phyloP scores from a whole-genome alignment of 1,139 yeast genomes.

The Meyerozyma guilliermondii region DNA sequence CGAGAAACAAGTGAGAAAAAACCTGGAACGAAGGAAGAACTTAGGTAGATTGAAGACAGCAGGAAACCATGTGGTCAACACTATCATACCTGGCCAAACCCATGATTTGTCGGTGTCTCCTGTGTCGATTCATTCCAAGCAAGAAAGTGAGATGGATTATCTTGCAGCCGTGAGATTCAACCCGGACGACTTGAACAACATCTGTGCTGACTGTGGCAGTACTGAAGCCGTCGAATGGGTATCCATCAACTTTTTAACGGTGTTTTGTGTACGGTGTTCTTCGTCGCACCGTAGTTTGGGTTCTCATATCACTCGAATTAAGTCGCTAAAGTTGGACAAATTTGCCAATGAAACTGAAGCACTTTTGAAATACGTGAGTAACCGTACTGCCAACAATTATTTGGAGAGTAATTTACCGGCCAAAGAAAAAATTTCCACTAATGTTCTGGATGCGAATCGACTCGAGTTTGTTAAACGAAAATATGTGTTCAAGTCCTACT shows the following conservation, averaged over 20 bases:
- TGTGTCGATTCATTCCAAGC: constrained; percentile 20
- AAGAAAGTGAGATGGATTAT: constrained; percentile 20
- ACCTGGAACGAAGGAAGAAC: constrained; percentile 8
- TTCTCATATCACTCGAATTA: constrained; percentile 45
- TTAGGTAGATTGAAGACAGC: constrained; percentile 6
- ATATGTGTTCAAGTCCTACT: constrained; percentile 40
- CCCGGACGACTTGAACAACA: constrained; percentile 50
- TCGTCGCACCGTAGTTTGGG: constrained; percentile 53
- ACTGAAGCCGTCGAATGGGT: constrained; percentile 78
- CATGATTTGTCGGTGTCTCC: constrained; percentile 27
- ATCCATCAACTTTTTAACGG: constrained; percentile 66
- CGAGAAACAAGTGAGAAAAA: background rate
- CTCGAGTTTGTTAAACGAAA: constrained; percentile 45
- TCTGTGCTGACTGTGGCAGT: constrained; percentile 78
- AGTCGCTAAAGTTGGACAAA: constrained; percentile 46
- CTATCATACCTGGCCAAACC: constrained; percentile 14
- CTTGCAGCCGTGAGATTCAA: constrained; percentile 41
- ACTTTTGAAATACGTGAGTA: constrained; percentile 40
- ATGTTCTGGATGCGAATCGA: constrained; percentile 22
- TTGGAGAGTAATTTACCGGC: constrained; percentile 31
- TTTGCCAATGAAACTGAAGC: constrained; percentile 38
- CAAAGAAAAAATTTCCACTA: constrained; percentile 26
- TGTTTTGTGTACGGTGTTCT: constrained; percentile 80
- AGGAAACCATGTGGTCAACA: background rate
- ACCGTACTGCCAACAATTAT: constrained; percentile 29